Conservation (phyloP, 1,284 basidiomycete genomes). For the Melampsora larici-populina region DNA sequence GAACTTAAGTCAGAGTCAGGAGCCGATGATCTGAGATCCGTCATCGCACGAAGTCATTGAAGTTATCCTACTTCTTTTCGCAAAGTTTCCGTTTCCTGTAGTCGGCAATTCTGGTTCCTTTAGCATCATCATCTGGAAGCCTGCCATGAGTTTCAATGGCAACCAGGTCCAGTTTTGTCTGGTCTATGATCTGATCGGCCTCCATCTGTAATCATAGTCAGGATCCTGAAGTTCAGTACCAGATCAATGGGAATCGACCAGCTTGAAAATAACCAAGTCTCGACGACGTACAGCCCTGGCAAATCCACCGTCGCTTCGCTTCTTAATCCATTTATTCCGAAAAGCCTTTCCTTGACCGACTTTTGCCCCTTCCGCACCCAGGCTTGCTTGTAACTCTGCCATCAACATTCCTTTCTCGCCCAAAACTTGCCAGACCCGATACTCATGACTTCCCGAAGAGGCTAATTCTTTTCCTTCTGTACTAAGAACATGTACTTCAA, state of each 20-base stretch:
- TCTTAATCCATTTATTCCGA: slow-evolving; percentile 94
- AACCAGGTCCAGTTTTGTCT: slow-evolving; percentile 70
- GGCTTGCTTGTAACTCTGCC: slow-evolving; percentile 12
- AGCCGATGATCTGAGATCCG: background rate
- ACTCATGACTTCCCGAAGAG: slow-evolving; percentile 34
- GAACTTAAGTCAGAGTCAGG: background rate
- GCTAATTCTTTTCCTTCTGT: slow-evolving; percentile 28
- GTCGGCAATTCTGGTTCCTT: slow-evolving; percentile 77
- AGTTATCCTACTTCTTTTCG: slow-evolving; percentile 54
- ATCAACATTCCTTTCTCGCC: slow-evolving; percentile 17
- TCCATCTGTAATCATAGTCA: slow-evolving; percentile 21
- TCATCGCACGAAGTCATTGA: background rate
- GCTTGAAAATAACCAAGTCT: slow-evolving; percentile 30
- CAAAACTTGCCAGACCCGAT: slow-evolving; percentile 37
- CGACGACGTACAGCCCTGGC: slow-evolving; percentile 57
- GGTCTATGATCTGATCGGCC: slow-evolving; percentile 66
- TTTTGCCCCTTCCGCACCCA: slow-evolving; percentile 53
- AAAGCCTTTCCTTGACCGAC: slow-evolving; percentile 88
- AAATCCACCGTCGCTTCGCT: slow-evolving; percentile 82
- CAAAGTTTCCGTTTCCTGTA: slow-evolving; percentile 86
- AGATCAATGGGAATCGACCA: background rate
- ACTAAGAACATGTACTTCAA: slow-evolving; percentile 37
- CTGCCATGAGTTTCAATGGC: slow-evolving; percentile 72
- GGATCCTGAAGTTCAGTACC: slow-evolving; percentile 21
- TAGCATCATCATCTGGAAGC: slow-evolving; percentile 58